Evolutionary conservation across 2,329 filamentous ascomycete species (phyloP).

Genomic region (Ambrosiella beaveri): DNA sequence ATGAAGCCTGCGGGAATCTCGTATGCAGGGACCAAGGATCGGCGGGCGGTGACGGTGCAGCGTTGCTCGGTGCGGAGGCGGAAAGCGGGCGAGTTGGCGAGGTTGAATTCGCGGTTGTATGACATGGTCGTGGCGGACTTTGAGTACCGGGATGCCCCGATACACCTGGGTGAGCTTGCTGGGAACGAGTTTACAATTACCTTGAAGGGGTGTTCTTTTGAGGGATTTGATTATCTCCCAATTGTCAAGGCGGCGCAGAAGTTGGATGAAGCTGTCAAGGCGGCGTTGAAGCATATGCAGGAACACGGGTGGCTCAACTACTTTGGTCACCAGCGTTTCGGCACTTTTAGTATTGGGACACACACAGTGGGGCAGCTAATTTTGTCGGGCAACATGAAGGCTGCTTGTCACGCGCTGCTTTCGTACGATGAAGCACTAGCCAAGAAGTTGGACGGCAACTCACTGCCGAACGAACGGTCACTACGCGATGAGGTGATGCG

Average conservation of each 20-base stretch:
- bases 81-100: slow-evolving; percentile 41
- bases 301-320: slow-evolving; percentile 87
- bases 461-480: slow-evolving; percentile 29
- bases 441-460: slow-evolving; percentile 24
- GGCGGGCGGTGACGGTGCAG: slow-evolving; percentile 72
- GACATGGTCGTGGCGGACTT: slow-evolving; percentile 63
- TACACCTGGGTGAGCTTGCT: slow-evolving; percentile 66
- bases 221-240: slow-evolving; percentile 14
- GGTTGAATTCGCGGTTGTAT: slow-evolving; percentile 45
- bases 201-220: slow-evolving; percentile 54
- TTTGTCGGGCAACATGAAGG: slow-evolving; percentile 63
- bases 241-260: slow-evolving; percentile 19
- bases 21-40: slow-evolving; percentile 76
- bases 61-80: slow-evolving; percentile 47
- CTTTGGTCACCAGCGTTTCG: slow-evolving; percentile 93
- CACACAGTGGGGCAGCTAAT: slow-evolving; percentile 74
- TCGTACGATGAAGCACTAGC: slow-evolving; percentile 49
- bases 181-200: slow-evolving; percentile 93
- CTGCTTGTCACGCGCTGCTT: slow-evolving; percentile 62
- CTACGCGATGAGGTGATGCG: slow-evolving; percentile 63
- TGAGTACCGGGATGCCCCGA: slow-evolving; percentile 49
- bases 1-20: slow-evolving; percentile 57
- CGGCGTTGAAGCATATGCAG: slow-evolving; percentile 49
- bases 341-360: slow-evolving; percentile 71
- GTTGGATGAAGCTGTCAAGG: slow-evolving; percentile 27